Evolutionary conservation across 2,329 filamentous ascomycete species (phyloP).

Genomic region (Rutstroemia sp.): DNA sequence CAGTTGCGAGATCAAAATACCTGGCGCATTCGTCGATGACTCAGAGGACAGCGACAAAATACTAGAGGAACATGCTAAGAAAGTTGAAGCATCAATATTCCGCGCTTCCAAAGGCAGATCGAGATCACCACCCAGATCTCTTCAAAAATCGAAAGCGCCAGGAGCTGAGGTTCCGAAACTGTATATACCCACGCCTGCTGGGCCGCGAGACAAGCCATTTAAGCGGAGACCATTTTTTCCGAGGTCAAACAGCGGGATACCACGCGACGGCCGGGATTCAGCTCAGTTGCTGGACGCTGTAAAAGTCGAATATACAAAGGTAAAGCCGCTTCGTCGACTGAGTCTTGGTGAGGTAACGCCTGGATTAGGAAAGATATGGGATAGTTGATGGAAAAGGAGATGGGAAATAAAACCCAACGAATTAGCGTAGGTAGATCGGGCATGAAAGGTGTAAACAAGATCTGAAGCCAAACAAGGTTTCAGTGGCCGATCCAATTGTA

Average conservation of each 20-base stretch:
- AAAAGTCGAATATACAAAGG: neutral
- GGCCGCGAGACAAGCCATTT: slow-evolving; percentile 1
- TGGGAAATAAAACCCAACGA: neutral
- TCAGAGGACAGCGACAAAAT: slow-evolving; percentile 13
- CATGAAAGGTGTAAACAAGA: neutral
- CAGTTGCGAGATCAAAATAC: slow-evolving; percentile 14
- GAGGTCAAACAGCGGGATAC: neutral
- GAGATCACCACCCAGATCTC: neutral
- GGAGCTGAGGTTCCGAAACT: neutral
- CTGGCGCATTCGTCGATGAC: slow-evolving; percentile 14
- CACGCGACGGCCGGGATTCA: neutral
- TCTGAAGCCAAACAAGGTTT: neutral
- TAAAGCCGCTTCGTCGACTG: slow-evolving; percentile 14
- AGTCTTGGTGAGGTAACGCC: slow-evolving; percentile 20
- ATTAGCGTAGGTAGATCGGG: neutral
- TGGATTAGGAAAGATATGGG: slow-evolving; percentile 15
- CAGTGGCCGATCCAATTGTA: neutral
- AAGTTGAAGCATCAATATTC: slow-evolving; percentile 11
- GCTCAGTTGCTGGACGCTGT: neutral
- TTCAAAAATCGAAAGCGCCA: neutral
- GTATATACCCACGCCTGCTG: neutral
- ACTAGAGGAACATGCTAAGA: slow-evolving; percentile 18
- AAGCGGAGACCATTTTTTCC: slow-evolving; percentile 1
- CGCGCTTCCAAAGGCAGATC: neutral
- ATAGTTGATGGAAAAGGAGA: slow-evolving; percentile 6